phyloP scores from a whole-genome alignment of 164 flowering plant genomes.

The Stephania cephalantha region DNA sequence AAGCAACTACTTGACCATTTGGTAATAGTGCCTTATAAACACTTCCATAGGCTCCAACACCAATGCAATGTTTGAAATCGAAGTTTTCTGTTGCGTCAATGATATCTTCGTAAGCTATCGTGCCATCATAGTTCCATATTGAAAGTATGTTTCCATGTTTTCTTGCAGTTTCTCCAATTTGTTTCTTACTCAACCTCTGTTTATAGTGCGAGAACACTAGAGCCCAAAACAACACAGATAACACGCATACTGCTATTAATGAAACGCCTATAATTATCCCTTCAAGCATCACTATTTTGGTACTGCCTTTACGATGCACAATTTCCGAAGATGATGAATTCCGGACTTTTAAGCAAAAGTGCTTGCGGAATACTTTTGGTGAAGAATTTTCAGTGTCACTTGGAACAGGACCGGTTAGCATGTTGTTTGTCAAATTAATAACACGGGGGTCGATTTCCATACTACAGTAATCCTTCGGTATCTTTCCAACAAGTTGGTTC shows the following conservation, averaged over 20 bases:
- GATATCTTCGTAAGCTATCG: constrained; percentile 6
- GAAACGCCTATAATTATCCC: no score
- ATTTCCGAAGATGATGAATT: no score
- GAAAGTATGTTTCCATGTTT: background rate
- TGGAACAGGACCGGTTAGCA: constrained; percentile 5
- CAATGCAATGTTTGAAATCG: constrained; percentile 11
- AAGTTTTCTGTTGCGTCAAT: constrained; percentile 15
- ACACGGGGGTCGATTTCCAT: background rate
- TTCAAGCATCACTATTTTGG: no score
- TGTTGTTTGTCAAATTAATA: constrained; percentile 10
- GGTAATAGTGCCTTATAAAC: constrained; percentile 16
- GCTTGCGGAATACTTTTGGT: no score
- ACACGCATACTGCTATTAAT: no score
- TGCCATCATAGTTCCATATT: constrained; percentile 13
- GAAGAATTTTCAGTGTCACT: no score
- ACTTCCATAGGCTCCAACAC: constrained; percentile 11
- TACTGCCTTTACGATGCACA: no score
- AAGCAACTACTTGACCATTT: constrained; percentile 11
- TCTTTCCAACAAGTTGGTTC: constrained; percentile 4
- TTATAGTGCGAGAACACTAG: no score
- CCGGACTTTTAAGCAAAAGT: no score
- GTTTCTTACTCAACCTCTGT: background rate
- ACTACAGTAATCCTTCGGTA: background rate
- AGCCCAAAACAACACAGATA: no score
- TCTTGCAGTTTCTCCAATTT: no score